Conservation (phyloP, 805 yeast genomes). For the Barnettozyma siamensis region DNA sequence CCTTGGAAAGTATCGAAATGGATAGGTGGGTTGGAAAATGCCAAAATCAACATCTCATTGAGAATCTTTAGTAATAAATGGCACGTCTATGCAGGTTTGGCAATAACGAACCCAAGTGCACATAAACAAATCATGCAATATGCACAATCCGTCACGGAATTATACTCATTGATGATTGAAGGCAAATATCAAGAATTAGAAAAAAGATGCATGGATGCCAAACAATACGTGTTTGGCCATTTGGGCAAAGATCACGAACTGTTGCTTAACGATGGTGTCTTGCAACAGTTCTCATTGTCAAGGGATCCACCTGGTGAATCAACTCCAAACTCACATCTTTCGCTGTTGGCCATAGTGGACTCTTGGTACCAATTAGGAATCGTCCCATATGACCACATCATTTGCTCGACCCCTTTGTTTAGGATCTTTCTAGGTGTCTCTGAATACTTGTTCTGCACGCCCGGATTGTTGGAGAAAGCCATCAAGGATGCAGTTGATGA, state of each 20-base stretch:
- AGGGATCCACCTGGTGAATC: slow-evolving; percentile 57
- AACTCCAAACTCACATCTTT: slow-evolving; percentile 83
- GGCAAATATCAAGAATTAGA: slow-evolving; percentile 53
- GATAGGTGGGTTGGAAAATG: slow-evolving; percentile 94
- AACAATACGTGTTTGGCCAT: slow-evolving; percentile 69
- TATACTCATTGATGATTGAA: slow-evolving; percentile 78
- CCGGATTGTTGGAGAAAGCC: slow-evolving; percentile 75
- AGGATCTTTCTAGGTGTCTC: slow-evolving; percentile 92
- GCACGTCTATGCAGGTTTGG: slow-evolving; percentile 98
- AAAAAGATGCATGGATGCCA: slow-evolving; percentile 58
- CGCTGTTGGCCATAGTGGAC: slow-evolving; percentile 86
- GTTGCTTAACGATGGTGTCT: slow-evolving; percentile 67
- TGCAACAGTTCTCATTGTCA: slow-evolving; percentile 76
- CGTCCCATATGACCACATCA: slow-evolving; percentile 93
- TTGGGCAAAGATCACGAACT: slow-evolving; percentile 50
- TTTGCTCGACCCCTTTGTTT: slow-evolving; percentile 91
- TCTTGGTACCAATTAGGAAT: slow-evolving; percentile 84
- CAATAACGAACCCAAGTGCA: slow-evolving; percentile 92
- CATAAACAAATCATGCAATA: slow-evolving; percentile 88
- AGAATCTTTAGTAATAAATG: slow-evolving; percentile 90
- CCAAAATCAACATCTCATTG: slow-evolving; percentile 87
- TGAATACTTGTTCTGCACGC: slow-evolving; percentile 83
- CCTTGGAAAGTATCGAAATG: slow-evolving; percentile 89
- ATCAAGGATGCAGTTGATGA: slow-evolving; percentile 65
- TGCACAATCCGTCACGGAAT: slow-evolving; percentile 74